Percentiles rank a stretch among this genome's conserved stretches.
Evolutionary conservation across 2,329 filamentous ascomycete genomes (phyloP).

Genomic region (Diplodia corticola): DNA sequence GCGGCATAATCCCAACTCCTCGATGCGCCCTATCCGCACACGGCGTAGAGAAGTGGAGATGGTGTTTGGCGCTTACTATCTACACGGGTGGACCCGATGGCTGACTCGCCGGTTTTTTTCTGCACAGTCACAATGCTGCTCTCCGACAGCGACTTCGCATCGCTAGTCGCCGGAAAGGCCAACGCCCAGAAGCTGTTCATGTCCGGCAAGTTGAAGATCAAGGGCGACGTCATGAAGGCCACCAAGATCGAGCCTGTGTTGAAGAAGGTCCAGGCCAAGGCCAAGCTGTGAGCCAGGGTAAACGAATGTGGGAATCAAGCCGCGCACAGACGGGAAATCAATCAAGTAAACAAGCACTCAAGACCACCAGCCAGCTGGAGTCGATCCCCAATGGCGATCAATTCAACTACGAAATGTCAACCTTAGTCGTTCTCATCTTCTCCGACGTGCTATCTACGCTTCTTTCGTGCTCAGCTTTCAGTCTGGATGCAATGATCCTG

Average conservation of each 20-base stretch:
- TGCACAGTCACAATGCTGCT: slow-evolving; percentile 80
- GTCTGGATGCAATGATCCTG: too few species aligned
- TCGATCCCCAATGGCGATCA: too few species aligned
- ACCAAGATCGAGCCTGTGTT: slow-evolving; percentile 94
- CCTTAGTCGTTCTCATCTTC: too few species aligned
- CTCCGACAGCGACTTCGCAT: slow-evolving; percentile 82
- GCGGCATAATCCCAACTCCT: neutral
- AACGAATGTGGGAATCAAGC: neutral
- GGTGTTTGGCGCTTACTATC: neutral
- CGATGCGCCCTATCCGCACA: neutral
- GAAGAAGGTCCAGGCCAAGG: slow-evolving; percentile 70
- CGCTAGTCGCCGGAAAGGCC: slow-evolving; percentile 80
- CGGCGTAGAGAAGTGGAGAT: neutral
- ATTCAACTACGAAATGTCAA: too few species aligned
- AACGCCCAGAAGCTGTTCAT: slow-evolving; percentile 97
- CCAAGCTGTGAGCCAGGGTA: slow-evolving; percentile 65
- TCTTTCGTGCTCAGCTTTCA: too few species aligned
- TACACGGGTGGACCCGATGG: neutral
- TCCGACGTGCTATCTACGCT: too few species aligned
- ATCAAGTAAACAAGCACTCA: too few species aligned
- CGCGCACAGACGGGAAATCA: too few species aligned
- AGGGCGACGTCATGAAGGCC: slow-evolving; percentile 97
- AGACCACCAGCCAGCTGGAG: too few species aligned
- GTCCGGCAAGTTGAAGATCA: slow-evolving; percentile 97
- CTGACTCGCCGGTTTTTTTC: slow-evolving; percentile 1